Base-by-base conservation (phyloP, 768 basidiomycete species). In the Leccinum pellstonianum region DNA sequence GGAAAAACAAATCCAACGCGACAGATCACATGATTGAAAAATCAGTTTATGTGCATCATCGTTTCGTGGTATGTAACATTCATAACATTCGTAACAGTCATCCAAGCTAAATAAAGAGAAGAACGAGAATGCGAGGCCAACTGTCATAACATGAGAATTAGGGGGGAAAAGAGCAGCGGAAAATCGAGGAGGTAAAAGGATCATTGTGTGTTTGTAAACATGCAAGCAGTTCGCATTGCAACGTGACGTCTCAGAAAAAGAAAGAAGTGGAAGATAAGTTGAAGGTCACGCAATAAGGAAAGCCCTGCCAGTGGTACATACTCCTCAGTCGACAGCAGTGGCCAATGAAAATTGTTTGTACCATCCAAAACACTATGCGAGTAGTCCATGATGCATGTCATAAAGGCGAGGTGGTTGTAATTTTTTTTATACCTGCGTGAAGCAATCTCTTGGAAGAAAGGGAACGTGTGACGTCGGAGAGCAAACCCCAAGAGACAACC, bases 341-440 rank as follows among this genome's bases (percentile, higher is more conserved):
- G 53, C 48, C 50, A 56, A 55, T 59, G 21, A 62, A 19, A 35
- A 64, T 58, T 25, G 43, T 54, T 56, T 47, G 33, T 57, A 70
- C 64, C 59, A 56, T 68, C 64, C 63, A 60, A 57, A 52, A 66
- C 64, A 61, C 60, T 60, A 61, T 70, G 68, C 64, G 58, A 69
- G 51, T 62, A 55, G 64, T 70, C 71, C 71, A 66, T 68, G 56
- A 63, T 64, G 65, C 62, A 69, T 70, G 64, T 62, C 68, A 70
- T 70, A 65, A 68, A 48, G 57, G 55, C 56, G 59, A 47, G 37
- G 41, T 53, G 49, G 43, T 46, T 11, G 41, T 46, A 46, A 47
- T 11, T 61, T 58, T 70, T 67, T 66, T 69, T 57, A 55, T 59
- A 57, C 57, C 62, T 68, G 68, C 69, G 57, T 62, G 52, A 58